Conservation (phyloP, 2,329 filamentous ascomycete species). For the Phyllosticta citribraziliensis region DNA sequence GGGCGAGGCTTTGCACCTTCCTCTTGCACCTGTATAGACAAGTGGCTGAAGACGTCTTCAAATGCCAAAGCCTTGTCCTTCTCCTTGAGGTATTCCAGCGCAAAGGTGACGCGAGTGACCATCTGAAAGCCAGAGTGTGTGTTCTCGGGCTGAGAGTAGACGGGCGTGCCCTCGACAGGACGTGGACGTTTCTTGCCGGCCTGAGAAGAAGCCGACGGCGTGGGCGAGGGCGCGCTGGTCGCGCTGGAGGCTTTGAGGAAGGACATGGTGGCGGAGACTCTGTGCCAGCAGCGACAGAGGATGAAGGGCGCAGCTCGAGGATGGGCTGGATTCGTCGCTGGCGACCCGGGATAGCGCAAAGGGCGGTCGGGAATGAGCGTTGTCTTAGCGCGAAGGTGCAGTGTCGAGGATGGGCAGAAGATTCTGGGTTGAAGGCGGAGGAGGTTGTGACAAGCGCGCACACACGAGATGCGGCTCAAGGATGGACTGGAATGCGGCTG, state of each 20-base stretch:
- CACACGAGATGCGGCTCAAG: neutral
- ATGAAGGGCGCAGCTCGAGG: neutral
- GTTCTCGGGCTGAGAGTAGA: slow-evolving; percentile 65
- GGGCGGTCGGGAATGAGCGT: neutral
- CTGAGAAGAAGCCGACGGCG: slow-evolving; percentile 35
- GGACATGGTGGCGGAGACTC: slow-evolving; percentile 20
- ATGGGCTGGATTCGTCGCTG: neutral
- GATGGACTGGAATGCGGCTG: neutral
- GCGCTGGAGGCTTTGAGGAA: slow-evolving; percentile 23
- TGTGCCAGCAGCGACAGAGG: neutral
- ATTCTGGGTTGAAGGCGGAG: neutral
- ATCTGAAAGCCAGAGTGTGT: slow-evolving; percentile 70
- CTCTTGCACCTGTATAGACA: slow-evolving; percentile 58
- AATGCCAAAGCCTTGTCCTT: slow-evolving; percentile 43
- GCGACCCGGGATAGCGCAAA: neutral
- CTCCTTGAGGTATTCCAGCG: slow-evolving; percentile 64
- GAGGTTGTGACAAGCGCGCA: neutral
- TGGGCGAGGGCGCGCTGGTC: slow-evolving; percentile 50
- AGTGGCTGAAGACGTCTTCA: slow-evolving; percentile 67
- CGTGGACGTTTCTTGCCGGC: slow-evolving; percentile 47
- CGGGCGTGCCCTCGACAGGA: slow-evolving; percentile 43
- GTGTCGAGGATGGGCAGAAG: neutral
- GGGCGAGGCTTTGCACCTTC: slow-evolving; percentile 43
- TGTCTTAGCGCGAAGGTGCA: neutral
- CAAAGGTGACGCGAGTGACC: slow-evolving; percentile 80